Base-by-base conservation (phyloP, 495 filamentous ascomycete genomes). In the Lasiosphaeria hispida region DNA sequence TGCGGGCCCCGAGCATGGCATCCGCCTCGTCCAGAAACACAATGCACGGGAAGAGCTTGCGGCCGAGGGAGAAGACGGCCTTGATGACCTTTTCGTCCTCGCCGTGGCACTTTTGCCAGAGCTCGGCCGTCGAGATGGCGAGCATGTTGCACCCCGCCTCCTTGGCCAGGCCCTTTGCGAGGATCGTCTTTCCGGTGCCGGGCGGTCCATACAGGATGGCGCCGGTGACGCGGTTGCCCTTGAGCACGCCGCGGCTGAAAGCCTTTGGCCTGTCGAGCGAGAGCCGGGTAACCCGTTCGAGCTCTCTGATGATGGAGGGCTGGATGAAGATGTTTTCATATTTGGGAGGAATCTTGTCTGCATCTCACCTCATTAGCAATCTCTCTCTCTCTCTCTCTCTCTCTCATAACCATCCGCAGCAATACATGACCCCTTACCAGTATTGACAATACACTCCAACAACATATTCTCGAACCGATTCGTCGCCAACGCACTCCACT, bases 201-300 rank as follows among this genome's bases (percentile, higher is more conserved):
- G 92, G 92, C 7, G 87, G 89, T 74, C 92, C 92, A 72, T 95
- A 96, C 15, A 97, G 85, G 63, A 96, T 92, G 50, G 95, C 91
- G 79, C 92, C 92, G 77, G 96, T 95, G n/a, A 63, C 36, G 3
- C 18, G 34, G 53, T 60, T 48, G 2, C 34, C 9, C 9, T 15
- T 11, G 3, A 63, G 57, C 7, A 63, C 47, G 11, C 61, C 61
- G n/a, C 17, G 23, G 6, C 6, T 13, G 11, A 49, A 49, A 3
- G 17, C 47, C 18, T 49, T 33, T 2, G 9, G 47, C 18, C 43
- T 6, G 4, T 18, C 6, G 13, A 47, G 43, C 2, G 43, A 47
- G 6, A 7, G 43, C 43, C 14, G 13, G 5, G 43, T 47, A 17
- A 47, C 43, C 4, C 43, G 5, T 18, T 47, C 43, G 10, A 47